Evolutionary conservation across 2,329 filamentous ascomycete species (phyloP), one percentile per base, ranked within the genome.

Genomic region (Thermomyces lanuginosus): DNA sequence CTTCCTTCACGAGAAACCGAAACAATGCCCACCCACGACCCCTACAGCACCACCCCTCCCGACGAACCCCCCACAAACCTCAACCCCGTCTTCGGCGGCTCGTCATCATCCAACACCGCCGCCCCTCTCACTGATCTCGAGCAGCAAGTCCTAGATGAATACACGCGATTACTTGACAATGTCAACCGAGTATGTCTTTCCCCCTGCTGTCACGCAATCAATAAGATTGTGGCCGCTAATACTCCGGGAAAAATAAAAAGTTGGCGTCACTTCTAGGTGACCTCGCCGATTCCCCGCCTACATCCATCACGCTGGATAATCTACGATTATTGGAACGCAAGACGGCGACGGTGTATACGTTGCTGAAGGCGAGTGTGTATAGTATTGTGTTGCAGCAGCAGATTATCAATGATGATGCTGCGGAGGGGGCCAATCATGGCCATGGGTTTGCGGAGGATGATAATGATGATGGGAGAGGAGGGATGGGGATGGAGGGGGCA

Each of bases 381-480:
- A 92, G 80, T 49, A 98, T 98, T 60, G 84, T 98, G 35, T 55
- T 98, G 60, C 86, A 98, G 66, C 86, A 95, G 66, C 81, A 95
- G 66, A 82, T 92, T 44, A 74, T 76, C 36, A 79, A 75, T 55
- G 77, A 53, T 41, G 47, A 46, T 37, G 48, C 51, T 16, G 22
- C 15, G 17, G 21, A 14, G 5, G 15, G 10, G 5, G 16, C 22
- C 8, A 10, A 17, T 15, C 11, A 29, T 24, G 6, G 3, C 10
- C 21, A 24, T 7, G 27, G 16, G 2, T 22, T 30, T 20, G 16
- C 23, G 22, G 5, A 26, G 25, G 23, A 21, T 21, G 27, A 18
- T 8, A 19, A 28, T 16, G 30, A 33, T 26, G 38, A 37, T 36
- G 41, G 35, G 38, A 39, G 22, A 22, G 7, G 21, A 29, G 8